Base-by-base conservation (phyloP, 2,329 filamentous ascomycete species). In the Lecanicillium sp. region DNA sequence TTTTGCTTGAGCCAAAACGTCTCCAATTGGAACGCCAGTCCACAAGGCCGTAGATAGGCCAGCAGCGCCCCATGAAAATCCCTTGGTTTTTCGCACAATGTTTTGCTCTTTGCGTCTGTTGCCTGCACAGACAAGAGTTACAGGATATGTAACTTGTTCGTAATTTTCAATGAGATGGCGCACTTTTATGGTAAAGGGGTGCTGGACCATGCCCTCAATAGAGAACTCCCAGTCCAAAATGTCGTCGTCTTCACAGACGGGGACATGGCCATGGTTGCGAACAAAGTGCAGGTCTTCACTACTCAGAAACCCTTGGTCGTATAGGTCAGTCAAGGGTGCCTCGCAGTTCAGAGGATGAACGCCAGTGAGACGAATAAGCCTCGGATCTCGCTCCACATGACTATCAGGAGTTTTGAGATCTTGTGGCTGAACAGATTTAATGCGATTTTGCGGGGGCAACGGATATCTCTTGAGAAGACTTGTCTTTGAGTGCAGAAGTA, bases 21-120 rank as follows among this genome's bases (percentile, higher is more conserved):
- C 84, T 2, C 73, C 74, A 64, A 95, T 80, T 33, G 84, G 71
- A 1, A 90, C 85, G 19, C 90, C 90, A 0, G 90, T 96, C 75
- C 87, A 96, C 0, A 95, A 69, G 0, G 89, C 88, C 0, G 88
- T 96, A 0, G 89, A 94, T 5, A 96, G 64, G 21, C 90, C 90
- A 4, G 87, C 90, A 1, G 90, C 75, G 29, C 90, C 90, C 90
- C 90, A 96, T 2, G 89, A 95, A 68, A 96, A 96, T 0, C 90
- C 90, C 59, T 95, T 94, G 1, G 87, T 88, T 64, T 95, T 95
- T 12, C 88, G 78, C 3, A 95, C 87, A 44, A 88, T 75, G 56
- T 96, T 96, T 62, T 95, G 90, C 66, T 96, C 90, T 67, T 95
- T 95, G 26, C 90, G 79, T 51, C 90, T 77, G 64, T 96, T 96